Evolutionary conservation across 768 basidiomycete genomes (phyloP).

Genomic region (Dacryopinax spathularia): DNA sequence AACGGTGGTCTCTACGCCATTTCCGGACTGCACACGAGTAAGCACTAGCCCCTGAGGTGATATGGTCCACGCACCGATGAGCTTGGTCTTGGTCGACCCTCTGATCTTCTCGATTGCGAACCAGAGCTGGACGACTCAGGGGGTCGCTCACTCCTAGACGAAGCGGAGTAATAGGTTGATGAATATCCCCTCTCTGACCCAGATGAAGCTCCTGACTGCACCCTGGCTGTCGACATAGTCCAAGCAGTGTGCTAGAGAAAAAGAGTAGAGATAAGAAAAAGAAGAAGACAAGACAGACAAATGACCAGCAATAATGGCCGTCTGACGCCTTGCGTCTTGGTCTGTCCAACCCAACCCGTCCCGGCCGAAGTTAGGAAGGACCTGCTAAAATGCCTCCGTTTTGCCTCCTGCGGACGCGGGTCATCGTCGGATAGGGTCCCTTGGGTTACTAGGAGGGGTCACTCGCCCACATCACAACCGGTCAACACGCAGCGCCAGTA

Average conservation of each 20-base stretch:
- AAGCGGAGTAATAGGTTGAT: background rate
- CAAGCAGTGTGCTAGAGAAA: background rate
- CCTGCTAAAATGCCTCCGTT: background rate
- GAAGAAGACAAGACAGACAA: background rate
- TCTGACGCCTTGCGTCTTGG: background rate
- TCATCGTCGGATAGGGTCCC: background rate
- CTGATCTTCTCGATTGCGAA: background rate
- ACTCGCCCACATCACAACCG: too few relatives aligned
- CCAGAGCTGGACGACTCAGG: background rate
- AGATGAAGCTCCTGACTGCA: background rate
- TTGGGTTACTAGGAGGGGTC: background rate
- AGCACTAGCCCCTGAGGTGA: background rate
- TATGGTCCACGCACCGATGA: background rate
- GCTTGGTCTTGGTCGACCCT: background rate
- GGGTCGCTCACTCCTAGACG: background rate
- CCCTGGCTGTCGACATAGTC: background rate
- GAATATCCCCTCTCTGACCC: background rate
- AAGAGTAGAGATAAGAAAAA: background rate
- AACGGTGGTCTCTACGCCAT: conserved; percentile 74
- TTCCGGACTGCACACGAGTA: background rate
- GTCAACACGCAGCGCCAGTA: background rate
- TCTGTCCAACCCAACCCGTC: background rate
- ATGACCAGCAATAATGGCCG: background rate
- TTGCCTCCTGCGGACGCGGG: background rate
- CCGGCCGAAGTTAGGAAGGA: background rate